Evolutionary conservation across 495 filamentous ascomycete genomes (phyloP), one percentile per base, ranked within the genome.

Genomic region (Penicillium antarcticum): DNA sequence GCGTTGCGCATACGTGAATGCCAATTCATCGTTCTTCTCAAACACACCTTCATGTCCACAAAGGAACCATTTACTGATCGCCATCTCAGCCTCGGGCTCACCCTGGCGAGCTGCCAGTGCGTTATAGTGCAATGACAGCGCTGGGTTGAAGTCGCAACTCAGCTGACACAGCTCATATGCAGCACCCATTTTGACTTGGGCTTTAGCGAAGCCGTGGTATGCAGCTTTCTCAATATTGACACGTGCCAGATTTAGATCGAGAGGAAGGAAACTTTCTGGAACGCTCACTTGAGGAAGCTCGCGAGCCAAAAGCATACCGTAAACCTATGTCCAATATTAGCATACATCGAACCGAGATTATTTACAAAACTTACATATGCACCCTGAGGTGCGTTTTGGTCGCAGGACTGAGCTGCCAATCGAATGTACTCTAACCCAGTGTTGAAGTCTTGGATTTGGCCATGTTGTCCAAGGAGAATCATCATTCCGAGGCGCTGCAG

Each of bases 51-150:
- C 92, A 55, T 91, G 89, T 7, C 94, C 94, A 61, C 94, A 97
- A 21, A 98, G 77, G 69, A 97, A 97, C 94, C 94, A 98, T 69
- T 97, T 95, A 63, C 92, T 97, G 52, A 98, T 92, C 19, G 91
- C 90, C 80, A 98, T 91, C 45, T 96, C 89, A 1, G 92, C 94
- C 61, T 97, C 94, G 0, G 88, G 72, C 58, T 97, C 91, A 8
- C 84, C 84, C 69, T 97, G 95, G 35, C 87, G 84, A 4, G 94
- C 87, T 16, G 94, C 95, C 35, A 98, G 79, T 46, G 89, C 91
- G 65, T 97, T 96, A 68, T 98, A 98, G 58, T 98, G 94, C 51
- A 98, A 69, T 4, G 92, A 97, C 43, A 95, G 73, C 5, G 88
- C 85, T 0, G 94, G 94, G 58, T 92, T 88, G 69, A 98, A 98